Conservation (phyloP, 1,139 yeast species). For the Taiozyma onychis region DNA sequence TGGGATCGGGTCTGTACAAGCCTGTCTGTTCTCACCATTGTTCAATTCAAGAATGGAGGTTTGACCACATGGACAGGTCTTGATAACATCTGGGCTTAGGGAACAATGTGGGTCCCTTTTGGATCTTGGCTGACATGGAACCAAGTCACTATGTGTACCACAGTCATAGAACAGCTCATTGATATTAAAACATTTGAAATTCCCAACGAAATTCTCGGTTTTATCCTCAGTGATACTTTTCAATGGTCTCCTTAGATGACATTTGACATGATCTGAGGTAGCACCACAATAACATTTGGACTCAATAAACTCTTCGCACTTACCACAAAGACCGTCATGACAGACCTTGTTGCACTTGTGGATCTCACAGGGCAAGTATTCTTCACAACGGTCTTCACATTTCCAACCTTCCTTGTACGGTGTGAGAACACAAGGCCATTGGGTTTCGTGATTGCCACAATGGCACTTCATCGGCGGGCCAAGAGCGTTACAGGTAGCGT, state of each 20-base stretch:
- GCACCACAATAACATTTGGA: slow-evolving; percentile 76
- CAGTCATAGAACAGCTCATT: slow-evolving; percentile 58
- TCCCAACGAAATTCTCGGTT: slow-evolving; percentile 52
- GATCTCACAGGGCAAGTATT: slow-evolving; percentile 60
- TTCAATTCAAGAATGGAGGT: slow-evolving; percentile 32
- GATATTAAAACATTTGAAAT: slow-evolving; percentile 48
- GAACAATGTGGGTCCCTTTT: slow-evolving; percentile 46
- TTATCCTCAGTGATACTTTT: slow-evolving; percentile 21
- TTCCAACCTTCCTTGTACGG: slow-evolving; percentile 65
- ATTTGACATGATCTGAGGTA: slow-evolving; percentile 36
- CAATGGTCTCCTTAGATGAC: slow-evolving; percentile 39
- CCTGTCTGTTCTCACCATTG: slow-evolving; percentile 37
- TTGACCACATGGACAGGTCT: slow-evolving; percentile 77
- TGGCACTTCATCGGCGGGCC: slow-evolving; percentile 66
- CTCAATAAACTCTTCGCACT: slow-evolving; percentile 43
- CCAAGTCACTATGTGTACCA: slow-evolving; percentile 53
- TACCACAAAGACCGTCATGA: slow-evolving; percentile 79
- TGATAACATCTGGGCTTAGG: slow-evolving; percentile 50
- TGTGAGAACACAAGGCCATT: slow-evolving; percentile 68
- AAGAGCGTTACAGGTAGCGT: slow-evolving; percentile 73
- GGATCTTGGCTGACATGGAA: slow-evolving; percentile 49
- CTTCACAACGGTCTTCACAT: slow-evolving; percentile 59
- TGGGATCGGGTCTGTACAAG: slow-evolving; percentile 75
- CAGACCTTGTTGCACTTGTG: slow-evolving; percentile 58
- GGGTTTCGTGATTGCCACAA: slow-evolving; percentile 67